Base-by-base conservation (phyloP, 495 filamentous ascomycete genomes). In the Aspergillus ellipticus region DNA sequence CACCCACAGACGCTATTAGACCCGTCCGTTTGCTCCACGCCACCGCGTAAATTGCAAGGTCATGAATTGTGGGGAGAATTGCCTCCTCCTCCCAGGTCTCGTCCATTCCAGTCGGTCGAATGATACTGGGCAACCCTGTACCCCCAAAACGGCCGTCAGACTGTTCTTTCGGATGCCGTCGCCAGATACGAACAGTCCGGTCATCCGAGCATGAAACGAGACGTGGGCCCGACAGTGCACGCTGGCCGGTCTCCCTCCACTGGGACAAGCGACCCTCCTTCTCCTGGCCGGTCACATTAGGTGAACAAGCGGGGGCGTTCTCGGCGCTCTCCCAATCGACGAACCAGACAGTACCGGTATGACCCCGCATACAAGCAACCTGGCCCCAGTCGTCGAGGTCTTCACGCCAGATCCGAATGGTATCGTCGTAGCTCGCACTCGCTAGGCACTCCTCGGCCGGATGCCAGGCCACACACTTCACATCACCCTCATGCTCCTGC, bases 371-470 rank as follows among this genome's bases (percentile, higher is more conserved):
- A 48, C 89, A 79, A n/a, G 85, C 81, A n/a, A 94, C 86, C 59
- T 92, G 93, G 8, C 85, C 84, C 94, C 93, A 97, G 67, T 97
- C 94, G 58, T 96, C 90, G 21, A 81, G 75, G 72, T 96, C 93
- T 76, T 96, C 93, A 26, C 87, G 75, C 85, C 91, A 98, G 33
- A 97, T 64, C 57, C 94, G 75, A 24, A 96, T 85, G 11, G 88
- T 94, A 60, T 98, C 89, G 62, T 98, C 94, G 64, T 98, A 98
- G 62, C 89, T 93, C 13, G 77, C 88, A 61, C 86, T 90, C 6
- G 90, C 94, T 16, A 98, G 75, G 49, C 92, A 78, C 55, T 93
- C 85, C 61, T 90, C 85, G 31, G 82, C 80, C 2, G 91, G 89
- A 66, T 94, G 89, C 94, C 94, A 98, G 0, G 84, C 79, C 4